Conservation (phyloP, 345 rosid genomes). For the Mallotus nudiflorus region DNA sequence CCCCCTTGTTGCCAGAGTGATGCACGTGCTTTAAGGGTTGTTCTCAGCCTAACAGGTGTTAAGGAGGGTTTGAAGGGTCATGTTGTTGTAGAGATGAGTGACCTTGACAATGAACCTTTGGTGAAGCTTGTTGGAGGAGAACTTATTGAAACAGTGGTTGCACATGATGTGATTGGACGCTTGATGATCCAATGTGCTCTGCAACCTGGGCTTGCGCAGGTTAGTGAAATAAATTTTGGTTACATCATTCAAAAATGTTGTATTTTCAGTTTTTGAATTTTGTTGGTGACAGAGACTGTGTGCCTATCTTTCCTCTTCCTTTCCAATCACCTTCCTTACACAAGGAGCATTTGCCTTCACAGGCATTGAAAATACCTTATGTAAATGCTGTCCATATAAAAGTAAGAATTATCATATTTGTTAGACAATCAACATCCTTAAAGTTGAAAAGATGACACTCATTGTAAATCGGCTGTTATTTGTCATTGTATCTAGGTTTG, state of each 20-base stretch:
- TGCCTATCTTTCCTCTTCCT: background rate
- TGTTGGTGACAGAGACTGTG: background rate
- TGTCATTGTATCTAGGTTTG: background rate
- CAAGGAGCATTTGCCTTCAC: background rate
- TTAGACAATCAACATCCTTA: no score
- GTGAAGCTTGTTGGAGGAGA: conserved; percentile 98
- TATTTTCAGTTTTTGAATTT: background rate
- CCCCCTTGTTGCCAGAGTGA: conserved; percentile 58
- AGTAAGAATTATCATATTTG: no score
- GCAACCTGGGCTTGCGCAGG: conserved; percentile 97
- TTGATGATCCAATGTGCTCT: conserved; percentile 95
- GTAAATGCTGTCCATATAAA: background rate
- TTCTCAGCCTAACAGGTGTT: conserved; percentile 86
- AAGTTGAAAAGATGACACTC: background rate
- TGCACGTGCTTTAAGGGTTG: conserved; percentile 90
- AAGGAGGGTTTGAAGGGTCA: conserved; percentile 85
- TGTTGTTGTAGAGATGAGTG: conserved; percentile 96
- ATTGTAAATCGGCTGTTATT: background rate
- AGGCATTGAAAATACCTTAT: background rate
- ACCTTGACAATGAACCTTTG: conserved; percentile 88
- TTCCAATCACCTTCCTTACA: background rate
- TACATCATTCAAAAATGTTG: conserved; percentile 1
- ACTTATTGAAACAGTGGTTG: conserved; percentile 84
- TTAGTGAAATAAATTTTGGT: conserved; percentile 25
- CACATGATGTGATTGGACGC: conserved; percentile 95